Base-by-base conservation (phyloP, 139 green algal genomes). In the Desmodesmus armatus region DNA sequence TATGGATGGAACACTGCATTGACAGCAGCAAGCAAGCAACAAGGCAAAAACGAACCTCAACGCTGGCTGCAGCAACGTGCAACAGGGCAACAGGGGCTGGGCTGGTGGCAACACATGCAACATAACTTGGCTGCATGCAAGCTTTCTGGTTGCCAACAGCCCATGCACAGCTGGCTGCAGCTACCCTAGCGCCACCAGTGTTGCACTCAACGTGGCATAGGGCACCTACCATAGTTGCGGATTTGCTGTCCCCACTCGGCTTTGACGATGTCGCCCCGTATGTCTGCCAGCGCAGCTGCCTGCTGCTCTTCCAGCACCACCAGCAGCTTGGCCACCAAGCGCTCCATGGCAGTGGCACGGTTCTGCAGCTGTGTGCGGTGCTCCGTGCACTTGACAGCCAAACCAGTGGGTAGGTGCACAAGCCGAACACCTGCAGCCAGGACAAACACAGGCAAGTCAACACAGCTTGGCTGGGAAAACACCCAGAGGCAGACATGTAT, bases 1-100 rank as follows among this genome's bases (percentile, higher is more conserved):
- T 99, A 99, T 0, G 97, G 97, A 85, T 99, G 96, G 13, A 99
- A 89, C 11, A 99, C 96, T n/a, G n/a, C n/a, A n/a, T n/a, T n/a
- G n/a, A n/a, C 94, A 76, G 95, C 95, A 9, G 97, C 93, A 62
- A 97, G 80, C 82, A 96, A 94, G 88, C 98, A 98, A 0, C 96
- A 95, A 82, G 97, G 95, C 13, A 98, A 88, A 4, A 63, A 63
- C 19, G 53, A 63, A 63, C 17, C 53, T 19, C 53, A 17, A 17
- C 17, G 53, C 53, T 63, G 53, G 17, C n/a, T n/a, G n/a, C n/a
- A n/a, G n/a, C n/a, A n/a, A n/a, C n/a, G n/a, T n/a, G n/a, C n/a
- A n/a, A n/a, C n/a, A n/a, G n/a, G n/a, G n/a, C n/a, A n/a, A n/a
- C n/a, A n/a, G n/a, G n/a, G n/a, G n/a, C n/a, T n/a, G n/a, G n/a